phyloP scores from a whole-genome alignment of 2,329 filamentous ascomycete species.

The Metarhizium guizhouense region DNA sequence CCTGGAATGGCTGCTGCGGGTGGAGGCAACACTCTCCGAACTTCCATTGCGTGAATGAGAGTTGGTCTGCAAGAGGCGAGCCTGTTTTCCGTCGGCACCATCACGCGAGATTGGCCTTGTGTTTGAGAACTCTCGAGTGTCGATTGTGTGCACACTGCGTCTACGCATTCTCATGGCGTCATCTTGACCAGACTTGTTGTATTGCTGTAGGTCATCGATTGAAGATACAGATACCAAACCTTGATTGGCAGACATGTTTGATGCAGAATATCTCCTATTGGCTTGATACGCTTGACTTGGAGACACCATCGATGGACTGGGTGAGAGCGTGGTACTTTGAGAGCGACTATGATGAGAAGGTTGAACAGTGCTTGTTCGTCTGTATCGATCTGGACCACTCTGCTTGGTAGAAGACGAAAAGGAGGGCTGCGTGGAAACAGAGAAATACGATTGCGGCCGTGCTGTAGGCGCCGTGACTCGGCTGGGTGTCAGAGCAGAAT shows the following conservation, averaged over 20 bases:
- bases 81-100: constrained; percentile 21
- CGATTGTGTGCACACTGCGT: constrained; percentile 67
- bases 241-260: constrained; percentile 40
- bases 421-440: constrained; percentile 36
- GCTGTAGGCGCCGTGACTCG: constrained; percentile 30
- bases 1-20: constrained; percentile 48
- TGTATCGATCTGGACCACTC: constrained; percentile 67
- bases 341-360: constrained; percentile 26
- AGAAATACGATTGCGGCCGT: constrained; percentile 34
- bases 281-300: constrained; percentile 10
- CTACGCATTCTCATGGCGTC: constrained; percentile 69
- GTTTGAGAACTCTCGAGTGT: constrained; percentile 20
- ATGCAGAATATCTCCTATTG: constrained; percentile 23
- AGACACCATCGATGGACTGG: constrained; percentile 20
- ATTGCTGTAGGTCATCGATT: constrained; percentile 62
- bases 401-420: constrained; percentile 32
- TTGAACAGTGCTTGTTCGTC: constrained; percentile 48
- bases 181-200: constrained; percentile 49
- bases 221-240: constrained; percentile 32
- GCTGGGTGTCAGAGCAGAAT: constrained; percentile 35
- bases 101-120: constrained; percentile 12
- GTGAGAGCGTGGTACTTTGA: constrained; percentile 24
- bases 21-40: constrained; percentile 55
- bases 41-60: constrained; percentile 43
- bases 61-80: constrained; percentile 24